These are phyloP conservation scores for Forsythia suspensa DNA, from an alignment of 257 asterid genomes.

Conservation along the genomic window DNA sequence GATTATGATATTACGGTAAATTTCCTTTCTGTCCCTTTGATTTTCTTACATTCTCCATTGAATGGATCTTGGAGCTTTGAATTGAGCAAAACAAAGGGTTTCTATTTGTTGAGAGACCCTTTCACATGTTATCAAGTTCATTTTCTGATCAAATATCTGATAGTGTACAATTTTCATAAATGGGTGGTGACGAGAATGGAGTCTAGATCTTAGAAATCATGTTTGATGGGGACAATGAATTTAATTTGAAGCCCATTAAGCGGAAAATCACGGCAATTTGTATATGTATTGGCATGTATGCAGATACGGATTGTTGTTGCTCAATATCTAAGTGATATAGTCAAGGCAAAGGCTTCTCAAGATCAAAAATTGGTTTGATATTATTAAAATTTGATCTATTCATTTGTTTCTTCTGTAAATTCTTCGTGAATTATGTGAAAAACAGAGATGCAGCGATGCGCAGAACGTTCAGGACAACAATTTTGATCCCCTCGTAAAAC, in stretches of 20 bases:
- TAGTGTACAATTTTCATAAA: neutral
- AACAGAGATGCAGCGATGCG: constrained; percentile 21
- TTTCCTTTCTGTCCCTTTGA: neutral
- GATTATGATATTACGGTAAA: constrained; percentile 14
- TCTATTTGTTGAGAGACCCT: neutral
- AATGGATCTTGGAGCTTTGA: neutral
- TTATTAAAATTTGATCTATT: neutral
- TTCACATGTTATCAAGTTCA: neutral
- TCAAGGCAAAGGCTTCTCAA: neutral
- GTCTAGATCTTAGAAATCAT: neutral
- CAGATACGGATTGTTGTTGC: neutral
- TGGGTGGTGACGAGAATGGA: neutral
- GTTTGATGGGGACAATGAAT: neutral
- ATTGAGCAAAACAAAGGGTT: neutral
- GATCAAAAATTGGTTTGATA: neutral
- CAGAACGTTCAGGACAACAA: constrained; percentile 6
- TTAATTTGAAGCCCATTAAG: too few species aligned
- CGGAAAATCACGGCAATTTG: too few species aligned
- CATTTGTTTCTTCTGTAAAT: neutral
- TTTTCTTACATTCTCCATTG: neutral
- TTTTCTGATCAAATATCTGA: too few species aligned
- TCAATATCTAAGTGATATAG: neutral
- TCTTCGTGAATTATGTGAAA: neutral
- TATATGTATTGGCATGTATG: neutral
- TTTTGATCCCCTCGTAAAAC: constrained; percentile 8